Base-by-base conservation (phyloP, 208 protist species). In the Crithidia sp. region DNA sequence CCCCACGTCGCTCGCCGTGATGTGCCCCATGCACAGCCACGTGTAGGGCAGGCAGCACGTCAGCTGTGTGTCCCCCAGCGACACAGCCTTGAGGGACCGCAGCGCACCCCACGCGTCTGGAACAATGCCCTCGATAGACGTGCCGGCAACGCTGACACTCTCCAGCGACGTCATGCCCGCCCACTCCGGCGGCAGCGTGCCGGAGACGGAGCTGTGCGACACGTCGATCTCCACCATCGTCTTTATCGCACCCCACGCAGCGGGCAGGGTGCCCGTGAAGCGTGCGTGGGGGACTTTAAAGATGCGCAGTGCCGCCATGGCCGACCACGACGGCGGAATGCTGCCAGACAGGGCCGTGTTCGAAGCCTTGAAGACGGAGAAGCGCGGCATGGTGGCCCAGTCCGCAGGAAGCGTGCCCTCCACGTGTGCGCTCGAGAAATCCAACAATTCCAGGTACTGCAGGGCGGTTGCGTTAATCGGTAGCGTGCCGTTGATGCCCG, bases 151-250 rank as follows among this genome's bases (percentile, higher is more conserved):
- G 12, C 40, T 19, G 45, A 72, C 0, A 6, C 6, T 14, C 55
- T 43, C 3, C 57, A 73, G 44, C 3, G 55, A 36, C 13, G 54
- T 56, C 67, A 73, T 63, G 7, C 13, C 10, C 4, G 9, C 3
- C 67, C 67, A 70, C 67, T 62, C 39, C 0, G 45, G 36, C n/a
- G 71, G 71, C 43, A 76, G 50, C 19, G 71, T 69, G 17, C 71
- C 71, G 0, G 1, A 9, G 0, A 76, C 14, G 1, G 12, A 10
- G 7, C 39, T 61, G 2, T 36, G 2, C 13, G 6, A 47, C 49
- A 68, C 59, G 41, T 19, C 14, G 43, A 64, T 37, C 41, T 19
- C 2, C 13, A 4, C 4, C 59, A 64, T 47, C 16, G 7, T 14
- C 12, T 37, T 12, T 58, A 74, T 65, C 17, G 47, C 2, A 6